Percentiles rank a stretch among this genome's conserved stretches.
phyloP scores from a whole-genome alignment of 2,329 filamentous ascomycete genomes.

The Pseudogymnoascus sp. region DNA sequence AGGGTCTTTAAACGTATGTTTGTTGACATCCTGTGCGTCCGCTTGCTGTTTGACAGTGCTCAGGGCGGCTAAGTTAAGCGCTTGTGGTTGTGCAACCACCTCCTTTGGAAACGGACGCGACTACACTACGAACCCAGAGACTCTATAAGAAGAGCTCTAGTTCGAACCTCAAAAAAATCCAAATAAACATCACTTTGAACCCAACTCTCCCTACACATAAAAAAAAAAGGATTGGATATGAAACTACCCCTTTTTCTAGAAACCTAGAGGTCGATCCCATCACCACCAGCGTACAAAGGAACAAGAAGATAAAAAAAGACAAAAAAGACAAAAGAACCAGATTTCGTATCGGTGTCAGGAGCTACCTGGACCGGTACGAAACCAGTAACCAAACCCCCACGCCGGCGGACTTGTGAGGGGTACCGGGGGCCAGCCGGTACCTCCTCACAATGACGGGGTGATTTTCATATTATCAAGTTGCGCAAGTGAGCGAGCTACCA shows the following conservation, averaged over 20 bases:
- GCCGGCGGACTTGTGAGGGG: not conserved
- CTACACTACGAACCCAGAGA: not conserved
- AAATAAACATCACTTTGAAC: not conserved
- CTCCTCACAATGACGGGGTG: not conserved
- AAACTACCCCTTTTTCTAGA: not conserved
- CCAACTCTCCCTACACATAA: not conserved
- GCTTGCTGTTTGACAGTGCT: not conserved
- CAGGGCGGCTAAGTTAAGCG: not conserved
- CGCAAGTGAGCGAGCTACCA: not conserved
- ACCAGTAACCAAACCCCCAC: not conserved
- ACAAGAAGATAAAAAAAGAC: not conserved
- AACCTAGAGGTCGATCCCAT: not conserved
- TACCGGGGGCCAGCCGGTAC: not conserved
- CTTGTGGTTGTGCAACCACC: not conserved
- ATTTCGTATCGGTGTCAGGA: not conserved
- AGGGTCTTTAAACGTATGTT: too few species aligned
- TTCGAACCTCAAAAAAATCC: not conserved
- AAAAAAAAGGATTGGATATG: too few species aligned
- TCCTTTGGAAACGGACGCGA: not conserved
- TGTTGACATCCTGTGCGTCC: too few species aligned
- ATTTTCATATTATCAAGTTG: not conserved
- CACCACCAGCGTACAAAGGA: not conserved
- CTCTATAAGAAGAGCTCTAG: not conserved
- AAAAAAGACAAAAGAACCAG: not conserved
- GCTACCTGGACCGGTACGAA: not conserved